phyloP scores from a whole-genome alignment of 305 asterid species.

The Ilex paraguariensis region DNA sequence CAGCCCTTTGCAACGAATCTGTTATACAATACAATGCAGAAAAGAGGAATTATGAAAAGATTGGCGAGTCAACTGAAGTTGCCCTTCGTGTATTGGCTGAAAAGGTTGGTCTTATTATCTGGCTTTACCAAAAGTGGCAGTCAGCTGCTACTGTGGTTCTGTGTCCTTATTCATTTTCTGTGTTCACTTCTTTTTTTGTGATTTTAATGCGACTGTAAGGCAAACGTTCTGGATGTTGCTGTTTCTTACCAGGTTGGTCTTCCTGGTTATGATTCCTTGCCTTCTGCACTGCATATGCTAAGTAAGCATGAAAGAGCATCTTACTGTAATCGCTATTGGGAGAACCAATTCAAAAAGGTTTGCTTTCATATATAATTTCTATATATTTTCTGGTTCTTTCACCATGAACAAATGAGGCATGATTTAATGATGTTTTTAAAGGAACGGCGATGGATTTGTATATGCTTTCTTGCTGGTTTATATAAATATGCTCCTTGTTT shows the following conservation, averaged over 20 bases:
- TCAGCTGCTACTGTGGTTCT: not conserved
- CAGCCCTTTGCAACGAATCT: constrained; percentile 98
- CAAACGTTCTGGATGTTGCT: constrained; percentile 10
- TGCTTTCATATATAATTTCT: constrained; percentile 22
- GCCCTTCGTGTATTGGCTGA: constrained; percentile 97
- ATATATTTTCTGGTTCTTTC: not conserved
- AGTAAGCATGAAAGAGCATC: constrained; percentile 98
- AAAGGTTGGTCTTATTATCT: constrained; percentile 54
- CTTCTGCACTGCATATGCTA: constrained; percentile 88
- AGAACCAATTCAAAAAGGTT: constrained; percentile 97
- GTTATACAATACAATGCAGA: constrained; percentile 92
- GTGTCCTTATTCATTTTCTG: too few relatives aligned
- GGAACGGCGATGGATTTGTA: too few relatives aligned
- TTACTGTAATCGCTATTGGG: constrained; percentile 97
- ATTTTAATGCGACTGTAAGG: not conserved
- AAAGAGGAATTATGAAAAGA: constrained; percentile 86
- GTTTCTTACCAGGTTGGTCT: constrained; percentile 85
- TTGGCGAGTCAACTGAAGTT: constrained; percentile 99
- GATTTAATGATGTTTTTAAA: too few relatives aligned
- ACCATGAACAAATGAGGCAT: too few relatives aligned
- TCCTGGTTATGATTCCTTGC: constrained; percentile 99
- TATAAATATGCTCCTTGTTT: too few relatives aligned
- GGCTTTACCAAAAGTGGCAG: not conserved
- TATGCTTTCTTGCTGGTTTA: too few relatives aligned
- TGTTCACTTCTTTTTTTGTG: not conserved